phyloP scores from a whole-genome alignment of 2,329 filamentous ascomycete genomes.

The Lachnellula cervina region DNA sequence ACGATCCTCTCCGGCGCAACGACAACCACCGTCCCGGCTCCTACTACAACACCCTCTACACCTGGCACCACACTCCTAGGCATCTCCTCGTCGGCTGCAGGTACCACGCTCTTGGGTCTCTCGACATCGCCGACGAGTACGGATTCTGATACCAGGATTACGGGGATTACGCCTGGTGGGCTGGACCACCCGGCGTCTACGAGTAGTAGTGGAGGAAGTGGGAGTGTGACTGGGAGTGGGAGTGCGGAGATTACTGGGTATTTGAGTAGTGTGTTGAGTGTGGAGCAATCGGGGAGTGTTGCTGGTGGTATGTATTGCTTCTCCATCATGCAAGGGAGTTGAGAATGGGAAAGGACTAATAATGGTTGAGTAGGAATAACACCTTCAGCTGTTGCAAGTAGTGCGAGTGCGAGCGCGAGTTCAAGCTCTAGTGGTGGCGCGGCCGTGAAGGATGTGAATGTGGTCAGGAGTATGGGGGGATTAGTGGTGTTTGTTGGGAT shows the following conservation, averaged over 20 bases:
- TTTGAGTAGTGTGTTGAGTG: not conserved
- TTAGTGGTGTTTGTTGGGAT: constrained; percentile 7
- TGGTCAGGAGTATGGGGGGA: not conserved
- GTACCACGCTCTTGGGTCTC: no score
- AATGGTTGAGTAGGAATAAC: not conserved
- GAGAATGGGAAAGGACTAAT: not conserved
- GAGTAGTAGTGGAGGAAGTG: no score
- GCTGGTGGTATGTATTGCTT: no score
- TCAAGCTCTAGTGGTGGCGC: constrained; percentile 8
- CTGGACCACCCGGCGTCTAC: no score
- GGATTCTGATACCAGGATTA: no score
- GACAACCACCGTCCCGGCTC: not conserved
- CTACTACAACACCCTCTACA: not conserved
- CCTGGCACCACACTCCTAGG: not conserved
- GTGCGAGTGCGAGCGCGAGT: constrained; percentile 4
- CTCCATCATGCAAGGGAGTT: no score
- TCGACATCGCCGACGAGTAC: no score
- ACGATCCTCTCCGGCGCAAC: not conserved
- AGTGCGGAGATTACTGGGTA: not conserved
- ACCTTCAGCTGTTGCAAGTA: not conserved
- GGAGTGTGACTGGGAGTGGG: no score
- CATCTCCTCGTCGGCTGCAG: not conserved
- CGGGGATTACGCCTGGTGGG: no score
- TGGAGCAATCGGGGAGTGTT: not conserved
- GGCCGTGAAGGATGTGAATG: not conserved